phyloP scores from a whole-genome alignment of 495 filamentous ascomycete genomes.

The Penicillium mononematosum region DNA sequence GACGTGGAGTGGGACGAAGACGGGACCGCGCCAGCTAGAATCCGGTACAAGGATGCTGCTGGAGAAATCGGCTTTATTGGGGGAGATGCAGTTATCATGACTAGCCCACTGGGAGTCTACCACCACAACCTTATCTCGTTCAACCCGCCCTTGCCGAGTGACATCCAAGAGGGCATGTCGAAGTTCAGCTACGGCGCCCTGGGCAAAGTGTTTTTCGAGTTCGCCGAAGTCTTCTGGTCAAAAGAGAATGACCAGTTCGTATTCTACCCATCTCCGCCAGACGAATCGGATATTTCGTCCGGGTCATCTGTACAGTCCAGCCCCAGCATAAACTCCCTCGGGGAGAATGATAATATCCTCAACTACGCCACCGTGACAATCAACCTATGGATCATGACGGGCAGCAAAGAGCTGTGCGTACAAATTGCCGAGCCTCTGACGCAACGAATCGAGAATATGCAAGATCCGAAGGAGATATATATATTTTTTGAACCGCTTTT shows the following conservation, averaged over 20 bases:
- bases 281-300: slow-evolving; percentile 14
- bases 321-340: slow-evolving; percentile 17
- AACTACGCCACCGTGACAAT: slow-evolving; percentile 30
- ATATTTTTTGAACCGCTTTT: slow-evolving; percentile 28
- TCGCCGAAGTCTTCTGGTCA: slow-evolving; percentile 27
- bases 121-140: slow-evolving; percentile 28
- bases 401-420: slow-evolving; percentile 26
- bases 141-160: slow-evolving; percentile 26
- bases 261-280: slow-evolving; percentile 26
- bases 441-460: slow-evolving; percentile 27
- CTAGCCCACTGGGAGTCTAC: slow-evolving; percentile 22
- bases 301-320: slow-evolving; percentile 18
- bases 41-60: slow-evolving; percentile 20
- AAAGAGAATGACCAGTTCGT: slow-evolving; percentile 31
- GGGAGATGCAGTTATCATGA: slow-evolving; percentile 26
- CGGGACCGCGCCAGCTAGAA: slow-evolving; percentile 10
- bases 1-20: slow-evolving; percentile 23
- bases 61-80: slow-evolving; percentile 8
- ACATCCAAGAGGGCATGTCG: slow-evolving; percentile 26
- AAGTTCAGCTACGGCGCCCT: slow-evolving; percentile 25
- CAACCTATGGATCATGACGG: slow-evolving; percentile 29
- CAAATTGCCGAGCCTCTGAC: slow-evolving; percentile 29
- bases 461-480: slow-evolving; percentile 23
- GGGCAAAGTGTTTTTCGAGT: slow-evolving; percentile 31
- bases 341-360: slow-evolving; percentile 26